Base-by-base conservation (phyloP, 768 basidiomycete genomes). In the Amanita subjunquillea region DNA sequence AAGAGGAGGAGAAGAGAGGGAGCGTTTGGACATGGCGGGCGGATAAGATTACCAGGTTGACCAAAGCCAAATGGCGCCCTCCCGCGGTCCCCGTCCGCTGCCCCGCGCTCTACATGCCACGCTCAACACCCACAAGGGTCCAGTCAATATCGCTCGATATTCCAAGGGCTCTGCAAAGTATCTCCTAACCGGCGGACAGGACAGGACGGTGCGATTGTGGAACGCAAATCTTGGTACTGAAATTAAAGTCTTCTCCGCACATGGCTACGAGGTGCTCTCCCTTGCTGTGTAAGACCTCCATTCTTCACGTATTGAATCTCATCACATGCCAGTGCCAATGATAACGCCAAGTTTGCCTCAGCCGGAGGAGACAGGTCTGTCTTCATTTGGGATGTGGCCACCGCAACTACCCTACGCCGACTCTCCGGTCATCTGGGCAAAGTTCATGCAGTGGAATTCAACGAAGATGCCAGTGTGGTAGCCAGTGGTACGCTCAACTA, bases 211-310 rank as follows among this genome's bases (percentile, higher is more conserved):
- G 49, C 78, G 87, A 45, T 79, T 98, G 37, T 97, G 92, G 88
- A 99, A 98, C 67, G 87, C 92, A 3, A 72, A 71, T 50, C 67
- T 80, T 30, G 96, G 94, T 22, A 76, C 82, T n/a, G 83, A 95
- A 69, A 90, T 99, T 69, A 96, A 96, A 69, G 65, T 74, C 0
- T 99, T 96, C 65, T 71, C 82, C 53, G 91, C 90, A 7, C 95
- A 98, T 65, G 95, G 92, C 27, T 95, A 97, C 65, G 96, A 98
- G 64, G 89, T 99, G 3, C 77, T 98, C 39, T 89, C 90, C 2
- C 72, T 99, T 46, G 77, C 87, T 45, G 86, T 96, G 93, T 94
- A 61, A 61, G 89, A 72, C 40, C 30, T 17, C 34, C 39, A 57
- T 51, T 29, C 41, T 40, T 29, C 27, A 52, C 38, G 48, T 23